phyloP scores from a whole-genome alignment of 805 yeast species.

The Kluyveromyces wickerhamii region DNA sequence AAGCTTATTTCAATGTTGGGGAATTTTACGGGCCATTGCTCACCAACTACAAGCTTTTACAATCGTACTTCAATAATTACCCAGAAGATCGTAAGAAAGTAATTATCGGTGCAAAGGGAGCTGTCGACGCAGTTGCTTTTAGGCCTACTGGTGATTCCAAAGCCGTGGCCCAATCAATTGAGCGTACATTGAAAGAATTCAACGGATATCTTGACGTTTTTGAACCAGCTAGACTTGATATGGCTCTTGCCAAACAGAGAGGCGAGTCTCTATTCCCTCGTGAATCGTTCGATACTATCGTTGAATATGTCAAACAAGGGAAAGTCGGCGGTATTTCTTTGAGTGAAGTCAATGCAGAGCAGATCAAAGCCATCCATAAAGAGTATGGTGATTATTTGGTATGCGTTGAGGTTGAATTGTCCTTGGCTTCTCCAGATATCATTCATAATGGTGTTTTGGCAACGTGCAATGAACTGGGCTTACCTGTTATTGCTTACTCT shows the following conservation, averaged over 20 bases:
- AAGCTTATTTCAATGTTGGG: conserved; percentile 59
- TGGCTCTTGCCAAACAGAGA: conserved; percentile 16
- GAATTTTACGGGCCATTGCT: conserved; percentile 63
- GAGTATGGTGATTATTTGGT: conserved; percentile 45
- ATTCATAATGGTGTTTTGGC: conserved; percentile 55
- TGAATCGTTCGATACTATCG: conserved; percentile 47
- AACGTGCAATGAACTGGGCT: conserved; percentile 45
- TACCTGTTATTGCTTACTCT: conserved; percentile 73
- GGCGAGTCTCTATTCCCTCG: conserved; percentile 33
- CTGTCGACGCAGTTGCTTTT: conserved; percentile 31
- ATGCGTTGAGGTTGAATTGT: conserved; percentile 72
- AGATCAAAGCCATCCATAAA: conserved; percentile 51
- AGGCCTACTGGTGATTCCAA: conserved; percentile 46
- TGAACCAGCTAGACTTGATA: conserved; percentile 68
- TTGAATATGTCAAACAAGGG: conserved; percentile 54
- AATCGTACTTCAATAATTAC: conserved; percentile 47
- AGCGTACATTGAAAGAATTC: conserved; percentile 32
- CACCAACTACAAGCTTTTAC: conserved; percentile 48
- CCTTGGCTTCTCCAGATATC: conserved; percentile 60
- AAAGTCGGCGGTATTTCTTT: conserved; percentile 62
- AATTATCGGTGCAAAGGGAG: conserved; percentile 64
- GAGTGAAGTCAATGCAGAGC: conserved; percentile 59
- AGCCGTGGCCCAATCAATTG: conserved; percentile 41
- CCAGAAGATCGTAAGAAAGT: conserved; percentile 52
- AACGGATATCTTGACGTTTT: conserved; percentile 52